Percentiles rank a stretch among this genome's conserved stretches.
Evolutionary conservation across 352 stramenopile species (phyloP).

Genomic region (Pythium phragmitis): DNA sequence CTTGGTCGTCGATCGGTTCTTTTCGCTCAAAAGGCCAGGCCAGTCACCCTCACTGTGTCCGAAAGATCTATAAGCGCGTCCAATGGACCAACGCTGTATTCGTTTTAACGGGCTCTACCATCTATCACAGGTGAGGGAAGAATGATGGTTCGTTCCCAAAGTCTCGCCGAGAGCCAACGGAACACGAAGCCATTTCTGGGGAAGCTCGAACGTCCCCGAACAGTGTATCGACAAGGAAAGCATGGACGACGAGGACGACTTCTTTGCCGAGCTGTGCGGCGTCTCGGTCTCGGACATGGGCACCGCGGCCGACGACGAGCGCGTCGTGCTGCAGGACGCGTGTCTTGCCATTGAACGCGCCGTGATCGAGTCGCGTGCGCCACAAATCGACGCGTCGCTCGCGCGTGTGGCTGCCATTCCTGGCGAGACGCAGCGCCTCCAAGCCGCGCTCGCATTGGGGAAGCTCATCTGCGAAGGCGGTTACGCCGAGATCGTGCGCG

Average conservation of each 20-base stretch:
- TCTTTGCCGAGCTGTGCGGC: conserved; percentile 62
- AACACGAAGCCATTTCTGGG: conserved; percentile 16
- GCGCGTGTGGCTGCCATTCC: neutral
- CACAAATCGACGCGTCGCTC: conserved; percentile 30
- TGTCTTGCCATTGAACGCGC: conserved; percentile 54
- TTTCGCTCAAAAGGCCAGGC: neutral
- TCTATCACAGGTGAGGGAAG: conserved; percentile 14
- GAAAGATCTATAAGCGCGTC: conserved; percentile 16
- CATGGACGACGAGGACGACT: conserved; percentile 54
- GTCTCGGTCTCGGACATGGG: conserved; percentile 47
- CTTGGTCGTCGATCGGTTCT: neutral
- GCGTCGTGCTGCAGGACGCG: conserved; percentile 35
- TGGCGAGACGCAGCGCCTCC: conserved; percentile 8
- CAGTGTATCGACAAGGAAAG: conserved; percentile 3
- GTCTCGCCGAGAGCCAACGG: conserved; percentile 15
- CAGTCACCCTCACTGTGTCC: neutral
- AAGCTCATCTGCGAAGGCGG: conserved; percentile 56
- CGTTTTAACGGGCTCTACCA: conserved; percentile 3
- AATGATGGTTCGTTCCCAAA: conserved; percentile 21
- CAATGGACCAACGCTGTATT: conserved; percentile 2
- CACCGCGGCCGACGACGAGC: conserved; percentile 33
- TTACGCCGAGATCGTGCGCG: conserved; percentile 60
- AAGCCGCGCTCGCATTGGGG: conserved; percentile 41
- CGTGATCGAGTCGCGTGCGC: conserved; percentile 49
- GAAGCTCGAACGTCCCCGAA: neutral